phyloP scores from a whole-genome alignment of 83 land plant genomes.

The Picea abies region DNA sequence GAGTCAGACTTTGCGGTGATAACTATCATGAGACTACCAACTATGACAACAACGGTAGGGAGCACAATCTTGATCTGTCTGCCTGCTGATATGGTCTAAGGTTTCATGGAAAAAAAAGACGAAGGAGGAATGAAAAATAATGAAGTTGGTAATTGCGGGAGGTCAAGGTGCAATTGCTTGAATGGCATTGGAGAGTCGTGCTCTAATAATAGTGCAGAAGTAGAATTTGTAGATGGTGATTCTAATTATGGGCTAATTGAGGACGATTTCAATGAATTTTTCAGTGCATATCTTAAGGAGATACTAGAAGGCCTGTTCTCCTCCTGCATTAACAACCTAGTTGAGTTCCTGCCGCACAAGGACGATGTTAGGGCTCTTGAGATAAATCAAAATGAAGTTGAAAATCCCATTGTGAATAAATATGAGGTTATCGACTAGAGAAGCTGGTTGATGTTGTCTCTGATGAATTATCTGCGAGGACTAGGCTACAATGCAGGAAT shows the following conservation, averaged over 20 bases:
- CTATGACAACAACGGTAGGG: background rate
- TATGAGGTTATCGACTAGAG: background rate
- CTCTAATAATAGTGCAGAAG: background rate
- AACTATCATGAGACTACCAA: too few relatives aligned
- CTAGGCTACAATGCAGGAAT: slow-evolving; percentile 65
- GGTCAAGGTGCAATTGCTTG: background rate
- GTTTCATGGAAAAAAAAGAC: background rate
- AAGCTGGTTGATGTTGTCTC: slow-evolving; percentile 23
- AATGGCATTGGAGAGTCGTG: background rate
- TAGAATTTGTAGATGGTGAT: background rate
- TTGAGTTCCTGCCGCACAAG: background rate
- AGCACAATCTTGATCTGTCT: background rate
- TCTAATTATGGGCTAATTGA: background rate
- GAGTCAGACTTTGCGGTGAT: slow-evolving; percentile 22
- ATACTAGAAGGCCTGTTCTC: background rate
- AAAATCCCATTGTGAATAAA: background rate
- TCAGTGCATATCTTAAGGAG: background rate
- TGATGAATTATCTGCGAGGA: slow-evolving; percentile 45
- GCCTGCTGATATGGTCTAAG: background rate
- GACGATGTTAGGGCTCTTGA: background rate
- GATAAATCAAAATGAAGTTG: background rate
- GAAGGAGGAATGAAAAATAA: background rate
- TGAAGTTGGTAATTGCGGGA: background rate
- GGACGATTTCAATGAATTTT: background rate
- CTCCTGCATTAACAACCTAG: background rate